Evolutionary conservation across 495 filamentous ascomycete genomes (phyloP).

Genomic region (Cenococcum geophilum): DNA sequence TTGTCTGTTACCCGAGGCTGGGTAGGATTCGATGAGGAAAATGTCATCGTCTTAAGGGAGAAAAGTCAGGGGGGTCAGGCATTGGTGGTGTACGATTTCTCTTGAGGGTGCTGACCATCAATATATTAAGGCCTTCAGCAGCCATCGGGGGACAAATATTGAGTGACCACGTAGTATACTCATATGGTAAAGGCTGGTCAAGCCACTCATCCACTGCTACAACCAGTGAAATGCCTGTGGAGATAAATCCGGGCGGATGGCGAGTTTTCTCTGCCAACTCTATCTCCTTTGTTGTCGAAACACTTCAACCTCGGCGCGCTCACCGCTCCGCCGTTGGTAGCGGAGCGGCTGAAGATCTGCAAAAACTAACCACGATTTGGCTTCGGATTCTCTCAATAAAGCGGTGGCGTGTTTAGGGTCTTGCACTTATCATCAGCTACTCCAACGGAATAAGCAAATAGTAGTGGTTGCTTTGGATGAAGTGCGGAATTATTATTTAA

Average conservation of each 20-base stretch:
- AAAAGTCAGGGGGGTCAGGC: conserved; percentile 59
- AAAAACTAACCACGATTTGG: background rate
- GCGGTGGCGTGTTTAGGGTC: too few species aligned
- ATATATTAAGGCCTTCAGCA: too few species aligned
- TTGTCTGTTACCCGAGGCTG: conserved; percentile 49
- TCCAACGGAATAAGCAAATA: background rate
- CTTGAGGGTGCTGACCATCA: conserved; percentile 39
- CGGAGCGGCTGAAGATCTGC: background rate
- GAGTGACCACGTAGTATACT: too few species aligned
- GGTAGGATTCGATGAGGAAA: conserved; percentile 91
- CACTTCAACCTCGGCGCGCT: background rate
- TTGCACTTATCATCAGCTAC: background rate
- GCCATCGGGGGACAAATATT: too few species aligned
- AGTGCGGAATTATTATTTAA: conserved; percentile 1
- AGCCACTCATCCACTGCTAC: too few species aligned
- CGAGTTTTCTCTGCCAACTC: background rate
- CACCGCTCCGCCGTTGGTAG: background rate
- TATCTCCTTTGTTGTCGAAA: background rate
- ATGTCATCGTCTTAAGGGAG: conserved; percentile 79
- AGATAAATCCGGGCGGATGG: too few species aligned
- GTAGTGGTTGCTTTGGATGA: background rate
- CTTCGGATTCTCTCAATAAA: too few species aligned
- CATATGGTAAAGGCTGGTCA: too few species aligned
- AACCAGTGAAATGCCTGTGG: too few species aligned
- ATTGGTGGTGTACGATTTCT: conserved; percentile 90